A percentile compares a stretch with the other conserved stretches of the same genome.
Conservation (phyloP, 2,329 filamentous ascomycete genomes). For the Coleophoma eucalyptorum region DNA sequence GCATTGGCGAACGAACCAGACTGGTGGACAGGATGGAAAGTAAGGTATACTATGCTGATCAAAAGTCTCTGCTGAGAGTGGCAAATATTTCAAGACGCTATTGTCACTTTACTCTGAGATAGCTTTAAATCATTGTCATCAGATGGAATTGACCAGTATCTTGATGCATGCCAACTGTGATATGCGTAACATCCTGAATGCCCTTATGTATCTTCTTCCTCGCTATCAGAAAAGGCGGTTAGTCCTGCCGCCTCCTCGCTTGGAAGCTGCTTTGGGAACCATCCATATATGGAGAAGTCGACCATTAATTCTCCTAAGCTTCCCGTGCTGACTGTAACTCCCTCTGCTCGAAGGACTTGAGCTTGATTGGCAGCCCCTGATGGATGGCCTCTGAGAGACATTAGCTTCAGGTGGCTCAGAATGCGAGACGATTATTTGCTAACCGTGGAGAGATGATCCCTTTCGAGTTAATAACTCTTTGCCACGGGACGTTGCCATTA, state of each 20-base stretch:
- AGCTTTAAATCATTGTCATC: conserved; percentile 15
- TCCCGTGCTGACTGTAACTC: conserved; percentile 28
- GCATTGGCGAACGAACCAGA: conserved; percentile 23
- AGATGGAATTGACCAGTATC: conserved; percentile 5
- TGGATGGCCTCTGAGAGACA: conserved; percentile 22
- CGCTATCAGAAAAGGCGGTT: not conserved
- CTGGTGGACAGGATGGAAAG: conserved; percentile 17
- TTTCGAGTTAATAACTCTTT: conserved; percentile 85
- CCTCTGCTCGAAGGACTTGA: conserved; percentile 27
- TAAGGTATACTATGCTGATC: not conserved
- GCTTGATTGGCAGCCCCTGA: conserved; percentile 31
- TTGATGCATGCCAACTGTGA: conserved; percentile 16
- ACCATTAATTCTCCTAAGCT: conserved; percentile 28
- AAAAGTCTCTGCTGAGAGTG: no score
- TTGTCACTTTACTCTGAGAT: not conserved
- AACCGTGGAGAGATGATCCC: conserved; percentile 83
- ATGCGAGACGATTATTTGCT: not conserved
- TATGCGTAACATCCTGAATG: conserved; percentile 11
- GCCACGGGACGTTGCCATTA: conserved; percentile 82
- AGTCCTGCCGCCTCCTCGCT: not conserved
- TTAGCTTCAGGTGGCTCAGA: not conserved
- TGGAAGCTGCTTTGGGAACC: conserved; percentile 34
- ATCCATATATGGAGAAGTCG: conserved; percentile 30
- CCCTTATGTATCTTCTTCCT: not conserved
- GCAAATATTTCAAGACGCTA: no score